A percentile compares a stretch with the other conserved stretches of the same genome.
These are phyloP conservation scores for Dendrobium nobile DNA, from an alignment of 106 monocot species.

Conservation along the genomic window DNA sequence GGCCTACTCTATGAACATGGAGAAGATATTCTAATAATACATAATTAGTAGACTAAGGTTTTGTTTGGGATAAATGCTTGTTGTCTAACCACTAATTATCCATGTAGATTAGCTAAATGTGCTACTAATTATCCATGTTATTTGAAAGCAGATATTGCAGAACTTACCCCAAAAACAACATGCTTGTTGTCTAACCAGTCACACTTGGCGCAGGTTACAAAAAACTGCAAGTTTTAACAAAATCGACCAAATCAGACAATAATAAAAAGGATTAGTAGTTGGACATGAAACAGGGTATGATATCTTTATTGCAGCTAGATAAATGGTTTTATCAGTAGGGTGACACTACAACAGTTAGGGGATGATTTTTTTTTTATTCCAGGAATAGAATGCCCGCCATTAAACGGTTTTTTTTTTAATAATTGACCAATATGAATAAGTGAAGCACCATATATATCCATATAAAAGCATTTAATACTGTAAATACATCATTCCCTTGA, in stretches of 20 bases:
- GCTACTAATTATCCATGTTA: not conserved
- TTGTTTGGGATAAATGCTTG: too few relatives aligned
- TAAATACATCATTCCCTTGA: too few relatives aligned
- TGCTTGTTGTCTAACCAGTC: slow-evolving; percentile 99
- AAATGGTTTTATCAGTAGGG: not conserved
- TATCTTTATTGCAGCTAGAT: not conserved
- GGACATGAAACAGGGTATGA: not conserved
- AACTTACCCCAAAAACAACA: slow-evolving; percentile 97
- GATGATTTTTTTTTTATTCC: not conserved
- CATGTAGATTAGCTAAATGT: not conserved
- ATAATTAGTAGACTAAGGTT: too few relatives aligned
- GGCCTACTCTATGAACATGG: too few relatives aligned
- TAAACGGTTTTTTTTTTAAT: not conserved
- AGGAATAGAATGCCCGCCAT: not conserved
- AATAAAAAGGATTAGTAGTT: not conserved
- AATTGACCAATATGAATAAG: too few relatives aligned
- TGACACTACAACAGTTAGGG: too few relatives aligned
- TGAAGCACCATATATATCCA: too few relatives aligned
- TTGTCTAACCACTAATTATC: too few relatives aligned
- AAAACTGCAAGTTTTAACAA: slow-evolving; percentile 59
- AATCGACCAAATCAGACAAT: not conserved
- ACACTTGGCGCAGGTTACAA: slow-evolving; percentile 92
- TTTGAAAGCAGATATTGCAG: not conserved
- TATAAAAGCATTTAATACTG: too few relatives aligned
- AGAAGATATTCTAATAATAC: too few relatives aligned